phyloP scores from a whole-genome alignment of 345 rosid genomes.

The Acer campestre region DNA sequence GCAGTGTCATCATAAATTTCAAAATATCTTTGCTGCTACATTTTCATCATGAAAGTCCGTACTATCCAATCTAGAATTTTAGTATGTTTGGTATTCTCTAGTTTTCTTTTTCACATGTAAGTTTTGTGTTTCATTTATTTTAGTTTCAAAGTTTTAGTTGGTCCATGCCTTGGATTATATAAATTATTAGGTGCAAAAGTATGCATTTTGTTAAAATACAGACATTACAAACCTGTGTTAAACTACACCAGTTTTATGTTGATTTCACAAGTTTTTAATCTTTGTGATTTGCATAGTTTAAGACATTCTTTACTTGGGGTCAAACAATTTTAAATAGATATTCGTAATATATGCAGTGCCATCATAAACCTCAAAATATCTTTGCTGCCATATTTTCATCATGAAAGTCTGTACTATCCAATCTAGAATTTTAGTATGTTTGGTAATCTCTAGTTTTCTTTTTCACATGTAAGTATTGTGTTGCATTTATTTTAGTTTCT shows the following conservation, averaged over 20 bases:
- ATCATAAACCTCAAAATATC: not conserved
- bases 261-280: not conserved
- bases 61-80: not conserved
- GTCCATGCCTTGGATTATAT: not conserved
- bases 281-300: not conserved
- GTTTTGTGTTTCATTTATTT: not conserved
- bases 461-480: not conserved
- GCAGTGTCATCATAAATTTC: not conserved
- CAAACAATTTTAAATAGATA: not conserved
- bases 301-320: not conserved
- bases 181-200: not conserved
- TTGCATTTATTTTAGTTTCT: not conserved
- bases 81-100: not conserved
- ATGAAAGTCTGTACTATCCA: not conserved
- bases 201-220: not conserved
- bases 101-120: not conserved
- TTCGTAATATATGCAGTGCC: too few relatives aligned
- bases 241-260: not conserved
- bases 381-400: conserved; percentile 5
- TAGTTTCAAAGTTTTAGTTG: not conserved
- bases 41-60: not conserved
- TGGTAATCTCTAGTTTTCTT: not conserved
- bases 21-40: not conserved
- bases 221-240: not conserved
- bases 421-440: not conserved